A percentile compares a stretch with the other conserved stretches of the same genome.
Evolutionary conservation across 352 stramenopile species (phyloP).

Genomic region (Phytophthora sp.): DNA sequence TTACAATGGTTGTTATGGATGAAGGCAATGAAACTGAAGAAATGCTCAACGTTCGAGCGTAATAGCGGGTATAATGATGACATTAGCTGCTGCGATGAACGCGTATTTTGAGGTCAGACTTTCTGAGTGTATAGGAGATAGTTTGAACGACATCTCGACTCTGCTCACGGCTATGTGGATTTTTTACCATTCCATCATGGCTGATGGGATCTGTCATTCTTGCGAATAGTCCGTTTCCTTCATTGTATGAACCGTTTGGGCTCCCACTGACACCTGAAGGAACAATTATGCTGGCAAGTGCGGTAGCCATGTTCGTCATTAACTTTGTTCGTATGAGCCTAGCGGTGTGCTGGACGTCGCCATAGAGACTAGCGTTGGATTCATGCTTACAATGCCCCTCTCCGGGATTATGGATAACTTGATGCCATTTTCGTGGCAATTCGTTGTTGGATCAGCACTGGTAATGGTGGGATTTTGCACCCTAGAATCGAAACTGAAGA

Average conservation of each 20-base stretch:
- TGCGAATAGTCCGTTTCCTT: conserved; percentile 35
- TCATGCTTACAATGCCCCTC: conserved; percentile 67
- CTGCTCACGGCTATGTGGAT: conserved; percentile 45
- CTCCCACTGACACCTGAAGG: conserved; percentile 35
- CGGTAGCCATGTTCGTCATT: conserved; percentile 36
- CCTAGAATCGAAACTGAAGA: too few species aligned
- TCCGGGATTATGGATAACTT: conserved; percentile 46
- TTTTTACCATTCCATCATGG: conserved; percentile 59
- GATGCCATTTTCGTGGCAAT: conserved; percentile 50
- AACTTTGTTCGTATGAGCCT: conserved; percentile 51
- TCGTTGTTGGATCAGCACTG: conserved; percentile 45
- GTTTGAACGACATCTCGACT: conserved; percentile 54
- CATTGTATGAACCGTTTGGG: conserved; percentile 51
- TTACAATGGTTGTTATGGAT: conserved; percentile 57
- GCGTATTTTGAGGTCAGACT: conserved; percentile 58
- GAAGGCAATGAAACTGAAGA: conserved; percentile 35
- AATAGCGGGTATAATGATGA: conserved; percentile 44
- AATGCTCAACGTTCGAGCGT: conserved; percentile 37
- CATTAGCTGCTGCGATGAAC: conserved; percentile 53
- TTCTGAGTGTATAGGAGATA: conserved; percentile 35
- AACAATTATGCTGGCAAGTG: conserved; percentile 38
- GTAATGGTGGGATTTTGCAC: conserved; percentile 61
- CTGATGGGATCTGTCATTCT: conserved; percentile 40
- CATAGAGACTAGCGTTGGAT: conserved; percentile 57
- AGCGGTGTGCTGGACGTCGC: conserved; percentile 59